phyloP scores from a whole-genome alignment of 1,284 basidiomycete genomes.

The Microbotryum violaceum region DNA sequence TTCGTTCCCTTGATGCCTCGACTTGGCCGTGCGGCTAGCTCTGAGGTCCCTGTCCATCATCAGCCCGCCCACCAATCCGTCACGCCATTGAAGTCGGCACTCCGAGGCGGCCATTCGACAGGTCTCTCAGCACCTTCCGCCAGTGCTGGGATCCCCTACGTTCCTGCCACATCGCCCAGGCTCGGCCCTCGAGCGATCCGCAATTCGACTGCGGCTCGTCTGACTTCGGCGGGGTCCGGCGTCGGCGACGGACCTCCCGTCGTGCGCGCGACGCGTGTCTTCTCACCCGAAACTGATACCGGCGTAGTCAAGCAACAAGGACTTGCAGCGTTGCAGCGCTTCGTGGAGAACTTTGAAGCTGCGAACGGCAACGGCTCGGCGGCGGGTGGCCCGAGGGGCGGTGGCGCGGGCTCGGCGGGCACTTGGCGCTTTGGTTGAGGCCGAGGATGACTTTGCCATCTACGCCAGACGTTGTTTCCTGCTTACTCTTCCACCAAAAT shows the following conservation, averaged over 20 bases:
- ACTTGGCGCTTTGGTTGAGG: neutral
- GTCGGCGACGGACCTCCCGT: constrained; percentile 25
- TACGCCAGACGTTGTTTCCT: too few species aligned
- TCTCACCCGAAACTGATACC: constrained; percentile 35
- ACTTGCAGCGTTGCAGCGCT: constrained; percentile 33
- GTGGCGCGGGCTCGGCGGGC: constrained; percentile 13
- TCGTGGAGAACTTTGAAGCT: constrained; percentile 34
- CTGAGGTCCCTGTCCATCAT: neutral
- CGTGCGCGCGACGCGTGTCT: constrained; percentile 32
- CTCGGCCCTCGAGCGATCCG: constrained; percentile 27
- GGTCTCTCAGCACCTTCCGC: neutral
- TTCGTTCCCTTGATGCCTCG: too few species aligned
- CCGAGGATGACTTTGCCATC: too few species aligned
- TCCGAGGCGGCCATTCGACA: too few species aligned
- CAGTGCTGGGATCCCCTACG: constrained; percentile 4
- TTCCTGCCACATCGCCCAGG: constrained; percentile 7
- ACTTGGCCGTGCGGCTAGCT: too few species aligned
- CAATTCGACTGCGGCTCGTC: constrained; percentile 27
- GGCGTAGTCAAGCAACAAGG: constrained; percentile 33
- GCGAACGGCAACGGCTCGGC: neutral
- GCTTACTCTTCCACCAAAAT: too few species aligned
- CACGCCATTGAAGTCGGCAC: neutral
- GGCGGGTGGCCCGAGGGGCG: neutral
- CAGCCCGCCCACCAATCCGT: constrained; percentile 2
- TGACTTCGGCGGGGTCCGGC: constrained; percentile 18